Percentiles rank a stretch among this genome's conserved stretches.
phyloP scores from a whole-genome alignment of 1,139 yeast species.

The Suhomyces atakaporum region DNA sequence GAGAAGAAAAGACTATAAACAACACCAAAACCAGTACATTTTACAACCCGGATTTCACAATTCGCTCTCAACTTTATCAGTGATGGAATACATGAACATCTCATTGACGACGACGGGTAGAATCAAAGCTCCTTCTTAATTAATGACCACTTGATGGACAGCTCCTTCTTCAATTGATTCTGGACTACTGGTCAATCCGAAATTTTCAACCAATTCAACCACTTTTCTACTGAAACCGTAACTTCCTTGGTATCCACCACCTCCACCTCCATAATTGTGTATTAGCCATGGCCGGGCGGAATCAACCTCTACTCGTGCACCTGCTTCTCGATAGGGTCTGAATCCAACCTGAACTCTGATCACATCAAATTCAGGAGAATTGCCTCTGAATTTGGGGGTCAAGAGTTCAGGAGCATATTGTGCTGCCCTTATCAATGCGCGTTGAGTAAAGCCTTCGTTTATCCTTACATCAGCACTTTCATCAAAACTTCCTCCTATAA shows the following conservation, averaged over 20 bases:
- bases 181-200: too few species aligned
- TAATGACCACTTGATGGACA: too few species aligned
- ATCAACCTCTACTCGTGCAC: constrained; percentile 47
- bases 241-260: constrained; percentile 50
- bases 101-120: too few species aligned
- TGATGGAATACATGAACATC: too few species aligned
- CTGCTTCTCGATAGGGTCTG: constrained; percentile 50
- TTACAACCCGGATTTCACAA: too few species aligned
- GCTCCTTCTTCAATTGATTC: too few species aligned
- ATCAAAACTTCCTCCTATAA: constrained; percentile 53
- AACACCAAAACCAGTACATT: too few species aligned
- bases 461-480: constrained; percentile 25
- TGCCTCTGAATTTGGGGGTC: constrained; percentile 32
- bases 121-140: too few species aligned
- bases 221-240: constrained; percentile 44
- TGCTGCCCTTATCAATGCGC: constrained; percentile 44
- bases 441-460: constrained; percentile 37
- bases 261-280: constrained; percentile 53
- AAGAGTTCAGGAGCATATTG: constrained; percentile 44
- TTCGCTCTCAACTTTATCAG: too few species aligned
- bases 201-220: constrained; percentile 13
- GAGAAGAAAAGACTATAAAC: too few species aligned
- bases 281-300: constrained; percentile 35
- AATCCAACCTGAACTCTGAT: constrained; percentile 48
- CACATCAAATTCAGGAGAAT: constrained; percentile 38